Evolutionary conservation across 495 filamentous ascomycete genomes (phyloP), one percentile per base, ranked within the genome.

Genomic region (Penicillium cataractarum): DNA sequence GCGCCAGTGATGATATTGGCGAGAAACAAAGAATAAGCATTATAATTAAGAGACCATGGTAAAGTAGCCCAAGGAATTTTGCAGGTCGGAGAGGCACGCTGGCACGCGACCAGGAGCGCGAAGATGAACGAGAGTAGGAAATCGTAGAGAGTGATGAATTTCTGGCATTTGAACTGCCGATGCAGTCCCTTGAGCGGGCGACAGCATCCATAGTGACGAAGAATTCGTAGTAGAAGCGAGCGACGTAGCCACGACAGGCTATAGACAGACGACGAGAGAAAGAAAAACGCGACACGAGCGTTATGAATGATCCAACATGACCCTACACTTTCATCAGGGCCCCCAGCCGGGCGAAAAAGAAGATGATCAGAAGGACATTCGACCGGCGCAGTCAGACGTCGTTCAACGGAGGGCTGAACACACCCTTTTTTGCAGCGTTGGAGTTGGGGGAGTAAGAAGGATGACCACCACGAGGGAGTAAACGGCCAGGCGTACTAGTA

Each of bases 11-110:
- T 12, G 67, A 62, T 29, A 54, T 33, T 4, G 65, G 49, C 53
- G 54, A 63, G 0, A 71, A 35, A 39, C 65, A 71, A 29, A 72
- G 22, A 60, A 68, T 64, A 55, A 65, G 39, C 55, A 72, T 68
- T 68, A 70, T 5, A n/a, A 71, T 68, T 71, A 72, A 31, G 17
- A 71, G 46, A 54, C 55, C 31, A 50, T 67, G 46, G 55, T 64
- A 64, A 21, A 65, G 39, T 33, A 44, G 50, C 33, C 21, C 26
- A 6, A 31, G 37, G 21, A 50, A 48, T 64, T 46, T 54, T 33
- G 46, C 49, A 35, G 40, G 40, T 60, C 44, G 54, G 40, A 56
- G 51, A 13, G 35, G 15, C 58, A 26, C 58, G 35, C 52, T 55
- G 51, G 32, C 21, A 56, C 48, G 57, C 37, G 56, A 60, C 59